phyloP scores from a whole-genome alignment of 2,329 filamentous ascomycete genomes.

The Erysiphe pulchra region DNA sequence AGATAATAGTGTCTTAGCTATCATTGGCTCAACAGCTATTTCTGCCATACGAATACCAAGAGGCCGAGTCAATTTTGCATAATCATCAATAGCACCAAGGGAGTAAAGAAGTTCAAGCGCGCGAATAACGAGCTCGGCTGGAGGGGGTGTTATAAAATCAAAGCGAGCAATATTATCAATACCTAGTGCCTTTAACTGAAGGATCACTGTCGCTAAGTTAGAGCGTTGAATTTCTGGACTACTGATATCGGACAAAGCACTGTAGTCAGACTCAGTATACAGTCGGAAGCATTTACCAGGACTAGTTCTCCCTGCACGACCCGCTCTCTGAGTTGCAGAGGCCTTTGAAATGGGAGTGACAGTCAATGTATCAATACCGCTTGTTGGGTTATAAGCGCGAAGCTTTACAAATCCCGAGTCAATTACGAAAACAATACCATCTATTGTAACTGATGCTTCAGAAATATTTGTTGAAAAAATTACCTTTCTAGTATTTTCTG shows the following conservation, averaged over 20 bases:
- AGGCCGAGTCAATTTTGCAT: conserved; percentile 72
- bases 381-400: conserved; percentile 57
- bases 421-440: conserved; percentile 73
- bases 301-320: conserved; percentile 67
- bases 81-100: conserved; percentile 64
- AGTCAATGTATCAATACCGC: conserved; percentile 70
- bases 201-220: conserved; percentile 64
- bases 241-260: conserved; percentile 41
- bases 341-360: conserved; percentile 68
- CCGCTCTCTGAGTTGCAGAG: conserved; percentile 74
- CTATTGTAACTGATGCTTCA: conserved; percentile 84
- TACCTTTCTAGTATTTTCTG: conserved; percentile 65
- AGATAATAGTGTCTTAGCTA: conserved; percentile 64
- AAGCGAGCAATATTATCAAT: conserved; percentile 89
- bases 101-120: conserved; percentile 74
- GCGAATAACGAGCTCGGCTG: conserved; percentile 59
- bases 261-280: conserved; percentile 55
- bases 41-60: conserved; percentile 85
- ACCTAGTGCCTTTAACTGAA: conserved; percentile 83
- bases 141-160: conserved; percentile 66
- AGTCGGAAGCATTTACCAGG: conserved; percentile 86
- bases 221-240: conserved; percentile 80
- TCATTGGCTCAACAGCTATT: conserved; percentile 82
- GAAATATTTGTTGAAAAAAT: conserved; percentile 91
- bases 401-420: conserved; percentile 84